Percentiles rank a stretch among this genome's conserved stretches.
phyloP scores from a whole-genome alignment of 75 land plant species.

The Selaginella moellendorffii region DNA sequence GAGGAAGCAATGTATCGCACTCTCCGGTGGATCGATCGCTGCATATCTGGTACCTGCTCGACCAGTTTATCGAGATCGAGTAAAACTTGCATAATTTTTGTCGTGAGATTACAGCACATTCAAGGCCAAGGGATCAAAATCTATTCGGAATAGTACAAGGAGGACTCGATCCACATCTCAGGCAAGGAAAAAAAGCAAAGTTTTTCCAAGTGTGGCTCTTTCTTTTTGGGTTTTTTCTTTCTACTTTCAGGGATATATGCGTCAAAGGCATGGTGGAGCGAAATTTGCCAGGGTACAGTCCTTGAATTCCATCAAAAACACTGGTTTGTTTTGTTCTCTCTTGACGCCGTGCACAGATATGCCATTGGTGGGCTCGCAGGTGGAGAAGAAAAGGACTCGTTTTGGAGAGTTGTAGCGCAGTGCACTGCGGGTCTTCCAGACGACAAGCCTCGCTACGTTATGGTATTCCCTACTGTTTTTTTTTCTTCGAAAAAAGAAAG shows the following conservation, averaged over 20 bases:
- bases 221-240: background rate
- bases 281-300: constrained; percentile 73
- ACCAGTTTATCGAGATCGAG: background rate
- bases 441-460: constrained; percentile 91
- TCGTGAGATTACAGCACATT: constrained; percentile 41
- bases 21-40: constrained; percentile 32
- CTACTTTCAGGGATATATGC: constrained; percentile 67
- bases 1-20: constrained; percentile 9
- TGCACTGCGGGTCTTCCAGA: constrained; percentile 2
- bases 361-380: constrained; percentile 6
- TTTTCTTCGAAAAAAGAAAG: too few relatives aligned
- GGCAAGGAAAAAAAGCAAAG: constrained; percentile 26
- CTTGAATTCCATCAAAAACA: background rate
- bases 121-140: constrained; percentile 73
- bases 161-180: constrained; percentile 85
- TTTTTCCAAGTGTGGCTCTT: background rate
- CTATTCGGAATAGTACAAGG: constrained; percentile 99
- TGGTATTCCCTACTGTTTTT: constrained; percentile 37
- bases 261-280: constrained; percentile 84
- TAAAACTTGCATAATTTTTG: background rate
- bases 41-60: constrained; percentile 55
- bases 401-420: constrained; percentile 6
- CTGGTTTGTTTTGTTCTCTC: constrained; percentile 7
- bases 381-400: constrained; percentile 7
- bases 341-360: constrained; percentile 14